Conservation (phyloP, 306 rosid genomes). For the Trichosanthes cucumerina region DNA sequence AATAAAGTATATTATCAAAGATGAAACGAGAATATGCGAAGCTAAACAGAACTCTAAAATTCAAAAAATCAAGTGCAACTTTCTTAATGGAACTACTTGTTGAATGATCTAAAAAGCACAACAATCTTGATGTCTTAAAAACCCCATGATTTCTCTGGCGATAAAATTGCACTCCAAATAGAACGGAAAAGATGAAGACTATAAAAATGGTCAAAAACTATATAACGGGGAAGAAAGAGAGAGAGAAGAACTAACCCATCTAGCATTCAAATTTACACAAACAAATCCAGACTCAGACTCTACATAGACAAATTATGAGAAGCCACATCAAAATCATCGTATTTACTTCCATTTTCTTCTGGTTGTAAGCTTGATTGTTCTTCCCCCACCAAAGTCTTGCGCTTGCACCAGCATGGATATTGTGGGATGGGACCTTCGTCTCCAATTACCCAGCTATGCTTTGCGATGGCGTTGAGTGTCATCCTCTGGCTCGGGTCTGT, state of each 20-base stretch:
- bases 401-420: constrained; percentile 78
- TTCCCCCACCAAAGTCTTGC: constrained; percentile 29
- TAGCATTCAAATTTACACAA: constrained; percentile 21
- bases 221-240: not conserved
- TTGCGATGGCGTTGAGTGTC: constrained; percentile 53
- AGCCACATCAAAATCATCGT: constrained; percentile 18
- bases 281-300: constrained; percentile 26
- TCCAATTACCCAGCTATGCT: constrained; percentile 67
- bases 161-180: not conserved
- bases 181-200: not conserved
- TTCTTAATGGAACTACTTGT: not conserved
- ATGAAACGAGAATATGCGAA: not conserved
- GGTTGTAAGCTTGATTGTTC: constrained; percentile 18
- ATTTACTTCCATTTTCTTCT: constrained; percentile 22
- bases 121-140: not conserved
- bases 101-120: not conserved
- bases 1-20: too few species aligned
- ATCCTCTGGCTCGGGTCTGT: constrained; percentile 66
- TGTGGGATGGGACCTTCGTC: constrained; percentile 61
- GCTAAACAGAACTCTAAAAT: not conserved
- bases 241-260: not conserved
- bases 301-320: constrained; percentile 17
- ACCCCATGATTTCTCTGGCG: not conserved
- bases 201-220: not conserved
- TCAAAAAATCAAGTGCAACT: not conserved